phyloP scores from a whole-genome alignment of 1,284 basidiomycete species.

The Cyathus pygmaeus region DNA sequence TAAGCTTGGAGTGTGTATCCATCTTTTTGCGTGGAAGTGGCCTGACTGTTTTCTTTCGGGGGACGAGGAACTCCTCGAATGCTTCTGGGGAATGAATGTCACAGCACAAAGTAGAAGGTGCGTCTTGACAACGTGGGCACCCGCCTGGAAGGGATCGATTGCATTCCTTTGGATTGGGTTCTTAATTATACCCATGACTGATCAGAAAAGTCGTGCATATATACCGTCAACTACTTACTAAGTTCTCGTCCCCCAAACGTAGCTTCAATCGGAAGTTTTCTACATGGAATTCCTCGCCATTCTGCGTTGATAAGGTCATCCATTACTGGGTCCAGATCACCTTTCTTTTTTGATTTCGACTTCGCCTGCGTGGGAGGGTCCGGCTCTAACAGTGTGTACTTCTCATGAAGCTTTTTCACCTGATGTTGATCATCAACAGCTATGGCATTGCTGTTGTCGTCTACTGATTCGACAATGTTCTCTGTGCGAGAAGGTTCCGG shows the following conservation, averaged over 20 bases:
- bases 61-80: neutral
- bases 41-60: neutral
- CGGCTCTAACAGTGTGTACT: neutral
- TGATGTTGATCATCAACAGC: no score
- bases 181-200: neutral
- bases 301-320: constrained; percentile 20
- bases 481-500: no score
- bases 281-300: neutral
- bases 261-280: neutral
- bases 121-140: neutral
- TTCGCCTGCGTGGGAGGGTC: neutral
- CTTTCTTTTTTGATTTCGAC: neutral
- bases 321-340: constrained; percentile 4
- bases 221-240: neutral
- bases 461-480: no score
- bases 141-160: neutral
- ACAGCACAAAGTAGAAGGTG: neutral
- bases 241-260: neutral
- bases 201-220: neutral
- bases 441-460: no score
- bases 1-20: neutral
- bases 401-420: neutral
- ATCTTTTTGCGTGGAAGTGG: neutral
- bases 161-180: neutral
- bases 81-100: neutral